These are phyloP conservation scores for Puccinia triticina DNA, from an alignment of 1,284 basidiomycete genomes.

Conservation along the genomic window DNA sequence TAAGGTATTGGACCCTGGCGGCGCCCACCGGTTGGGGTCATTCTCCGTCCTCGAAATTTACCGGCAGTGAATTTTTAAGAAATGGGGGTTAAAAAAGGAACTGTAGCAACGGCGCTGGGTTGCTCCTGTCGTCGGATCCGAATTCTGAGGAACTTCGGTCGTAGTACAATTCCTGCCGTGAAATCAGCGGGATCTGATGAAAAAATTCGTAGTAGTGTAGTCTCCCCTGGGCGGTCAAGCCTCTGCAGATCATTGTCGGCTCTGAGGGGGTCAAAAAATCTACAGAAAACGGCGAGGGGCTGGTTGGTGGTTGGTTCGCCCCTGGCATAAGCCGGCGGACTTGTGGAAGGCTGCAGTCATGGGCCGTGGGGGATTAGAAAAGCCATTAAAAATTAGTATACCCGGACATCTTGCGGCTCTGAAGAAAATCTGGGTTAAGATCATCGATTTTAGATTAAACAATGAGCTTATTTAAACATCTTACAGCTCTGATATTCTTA, in stretches of 20 bases:
- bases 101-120: too few species aligned
- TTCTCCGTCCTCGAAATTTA: too few species aligned
- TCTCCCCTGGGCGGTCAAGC: conserved; percentile 1
- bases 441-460: neutral
- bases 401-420: neutral
- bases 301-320: neutral
- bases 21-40: too few species aligned
- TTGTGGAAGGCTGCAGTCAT: neutral
- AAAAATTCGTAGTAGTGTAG: neutral
- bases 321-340: neutral
- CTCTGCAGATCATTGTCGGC: neutral
- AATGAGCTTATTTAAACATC: neutral
- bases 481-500: neutral
- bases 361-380: neutral
- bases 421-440: neutral
- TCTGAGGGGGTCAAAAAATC: neutral
- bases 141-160: neutral
- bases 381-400: neutral
- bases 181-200: neutral
- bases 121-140: neutral
- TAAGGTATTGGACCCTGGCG: too few species aligned
- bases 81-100: too few species aligned
- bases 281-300: conserved; percentile 12
- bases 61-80: too few species aligned
- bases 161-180: neutral